Percentiles rank a stretch among this genome's conserved stretches.
Evolutionary conservation across 805 yeast genomes (phyloP).

Genomic region (Metschnikowia lunata): DNA sequence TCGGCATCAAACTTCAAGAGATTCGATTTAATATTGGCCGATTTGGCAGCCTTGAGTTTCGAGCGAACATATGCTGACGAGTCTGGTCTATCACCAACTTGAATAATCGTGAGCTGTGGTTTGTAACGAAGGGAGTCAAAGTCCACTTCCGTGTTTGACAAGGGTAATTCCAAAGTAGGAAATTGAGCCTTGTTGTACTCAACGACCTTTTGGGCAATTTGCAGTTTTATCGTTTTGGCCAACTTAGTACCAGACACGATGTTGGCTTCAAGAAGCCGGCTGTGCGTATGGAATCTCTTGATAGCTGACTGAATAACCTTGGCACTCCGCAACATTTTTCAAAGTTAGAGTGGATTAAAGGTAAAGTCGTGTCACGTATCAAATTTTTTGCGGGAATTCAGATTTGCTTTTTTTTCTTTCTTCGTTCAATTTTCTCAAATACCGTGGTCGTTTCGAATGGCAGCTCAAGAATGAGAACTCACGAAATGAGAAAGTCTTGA

Average conservation of each 20-base stretch:
- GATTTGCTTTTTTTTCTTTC: too few relatives aligned
- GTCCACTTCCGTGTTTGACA: slow-evolving; percentile 15
- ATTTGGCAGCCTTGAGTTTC: slow-evolving; percentile 85
- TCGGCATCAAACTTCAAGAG: slow-evolving; percentile 61
- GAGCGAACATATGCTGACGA: slow-evolving; percentile 87
- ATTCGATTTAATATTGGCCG: slow-evolving; percentile 70
- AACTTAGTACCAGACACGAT: slow-evolving; percentile 41
- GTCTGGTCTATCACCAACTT: slow-evolving; percentile 88
- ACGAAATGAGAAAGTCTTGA: too few relatives aligned
- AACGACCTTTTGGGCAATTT: slow-evolving; percentile 39
- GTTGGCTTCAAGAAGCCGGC: slow-evolving; percentile 26
- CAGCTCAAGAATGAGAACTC: too few relatives aligned
- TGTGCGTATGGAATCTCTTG: slow-evolving; percentile 11
- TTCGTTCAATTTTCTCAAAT: too few relatives aligned
- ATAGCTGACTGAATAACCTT: slow-evolving; percentile 9
- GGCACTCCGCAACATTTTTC: slow-evolving; percentile 12
- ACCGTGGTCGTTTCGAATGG: too few relatives aligned
- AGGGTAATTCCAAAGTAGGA: slow-evolving; percentile 16
- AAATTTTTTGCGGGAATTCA: too few relatives aligned
- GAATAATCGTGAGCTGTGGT: slow-evolving; percentile 79
- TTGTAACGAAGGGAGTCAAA: slow-evolving; percentile 44
- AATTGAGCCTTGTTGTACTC: slow-evolving; percentile 31
- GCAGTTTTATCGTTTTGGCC: slow-evolving; percentile 34
- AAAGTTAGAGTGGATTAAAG: background rate
- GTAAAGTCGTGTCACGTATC: too few relatives aligned